Percentiles rank a stretch among this genome's conserved stretches.
Conservation (phyloP, 2,329 filamentous ascomycete species). For the Rhynchosporium secalis region DNA sequence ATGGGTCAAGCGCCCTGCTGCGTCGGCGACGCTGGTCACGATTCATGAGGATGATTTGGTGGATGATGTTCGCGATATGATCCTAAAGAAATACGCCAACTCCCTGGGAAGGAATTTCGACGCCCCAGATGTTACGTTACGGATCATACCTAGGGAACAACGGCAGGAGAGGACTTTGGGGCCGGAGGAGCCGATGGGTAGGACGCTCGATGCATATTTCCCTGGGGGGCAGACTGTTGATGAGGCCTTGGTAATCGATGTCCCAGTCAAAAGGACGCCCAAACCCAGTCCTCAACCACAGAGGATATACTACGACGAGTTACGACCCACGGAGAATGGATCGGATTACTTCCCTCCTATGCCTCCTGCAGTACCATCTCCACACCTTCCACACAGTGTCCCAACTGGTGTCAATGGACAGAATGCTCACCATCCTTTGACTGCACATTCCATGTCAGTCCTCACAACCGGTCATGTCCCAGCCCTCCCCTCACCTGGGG, state of each 20-base stretch:
- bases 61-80: constrained; percentile 90
- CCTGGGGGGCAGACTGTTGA: constrained; percentile 84
- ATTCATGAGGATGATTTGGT: constrained; percentile 88
- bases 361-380: constrained; percentile 43
- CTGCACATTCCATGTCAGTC: constrained; percentile 73
- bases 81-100: constrained; percentile 90
- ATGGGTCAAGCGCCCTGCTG: constrained; percentile 87
- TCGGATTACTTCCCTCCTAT: constrained; percentile 83
- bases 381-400: constrained; percentile 36
- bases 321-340: constrained; percentile 65
- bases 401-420: constrained; percentile 35
- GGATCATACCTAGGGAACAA: constrained; percentile 71
- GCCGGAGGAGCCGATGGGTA: constrained; percentile 81
- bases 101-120: constrained; percentile 87
- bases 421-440: constrained; percentile 29
- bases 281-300: constrained; percentile 70
- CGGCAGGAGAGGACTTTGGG: constrained; percentile 68
- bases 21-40: constrained; percentile 82
- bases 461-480: constrained; percentile 79
- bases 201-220: constrained; percentile 78
- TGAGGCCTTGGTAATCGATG: constrained; percentile 88
- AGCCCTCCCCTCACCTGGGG: constrained; percentile 79
- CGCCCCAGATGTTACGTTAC: constrained; percentile 81
- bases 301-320: constrained; percentile 58
- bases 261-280: constrained; percentile 74